These are phyloP conservation scores for Leccinum disarticulatum DNA, from an alignment of 768 basidiomycete genomes.

Conservation along the genomic window DNA sequence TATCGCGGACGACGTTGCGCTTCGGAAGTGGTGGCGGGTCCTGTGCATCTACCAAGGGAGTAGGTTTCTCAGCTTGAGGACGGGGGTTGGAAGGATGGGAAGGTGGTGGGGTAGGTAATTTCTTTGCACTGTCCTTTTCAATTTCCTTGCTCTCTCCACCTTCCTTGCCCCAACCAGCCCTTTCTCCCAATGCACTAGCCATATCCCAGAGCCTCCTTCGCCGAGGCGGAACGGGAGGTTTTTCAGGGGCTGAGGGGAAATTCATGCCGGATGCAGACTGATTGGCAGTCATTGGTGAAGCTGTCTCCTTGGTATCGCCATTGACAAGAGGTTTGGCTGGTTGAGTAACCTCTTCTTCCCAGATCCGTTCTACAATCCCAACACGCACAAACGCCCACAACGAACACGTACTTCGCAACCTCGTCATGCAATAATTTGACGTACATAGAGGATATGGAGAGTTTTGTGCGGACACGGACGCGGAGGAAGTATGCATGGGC, in stretches of 20 bases:
- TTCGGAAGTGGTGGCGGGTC: slow-evolving; percentile 53
- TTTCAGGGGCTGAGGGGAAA: slow-evolving; percentile 30
- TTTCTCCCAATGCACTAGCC: slow-evolving; percentile 60
- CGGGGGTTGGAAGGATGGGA: slow-evolving; percentile 27
- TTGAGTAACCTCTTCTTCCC: slow-evolving; percentile 72
- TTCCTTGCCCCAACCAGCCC: slow-evolving; percentile 55
- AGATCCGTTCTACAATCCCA: slow-evolving; percentile 79
- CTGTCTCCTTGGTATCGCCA: slow-evolving; percentile 2
- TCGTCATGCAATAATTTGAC: slow-evolving; percentile 81
- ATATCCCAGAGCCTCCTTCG: slow-evolving; percentile 67
- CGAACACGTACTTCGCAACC: slow-evolving; percentile 84
- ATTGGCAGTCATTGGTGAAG: background rate
- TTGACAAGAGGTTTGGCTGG: slow-evolving; percentile 27
- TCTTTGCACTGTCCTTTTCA: slow-evolving; percentile 27
- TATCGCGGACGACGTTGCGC: slow-evolving; percentile 41
- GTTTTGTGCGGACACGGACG: slow-evolving; percentile 33
- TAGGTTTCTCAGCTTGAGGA: slow-evolving; percentile 14
- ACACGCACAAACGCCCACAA: slow-evolving; percentile 88
- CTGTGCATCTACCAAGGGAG: slow-evolving; percentile 9
- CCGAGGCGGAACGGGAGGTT: slow-evolving; percentile 64
- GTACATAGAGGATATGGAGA: slow-evolving; percentile 68
- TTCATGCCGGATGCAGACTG: slow-evolving; percentile 1
- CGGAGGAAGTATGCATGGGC: slow-evolving; percentile 26
- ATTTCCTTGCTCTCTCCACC: slow-evolving; percentile 37
- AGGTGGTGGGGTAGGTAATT: slow-evolving; percentile 23